phyloP scores from a whole-genome alignment of 2,329 filamentous ascomycete species.

The Boeremia exigua region DNA sequence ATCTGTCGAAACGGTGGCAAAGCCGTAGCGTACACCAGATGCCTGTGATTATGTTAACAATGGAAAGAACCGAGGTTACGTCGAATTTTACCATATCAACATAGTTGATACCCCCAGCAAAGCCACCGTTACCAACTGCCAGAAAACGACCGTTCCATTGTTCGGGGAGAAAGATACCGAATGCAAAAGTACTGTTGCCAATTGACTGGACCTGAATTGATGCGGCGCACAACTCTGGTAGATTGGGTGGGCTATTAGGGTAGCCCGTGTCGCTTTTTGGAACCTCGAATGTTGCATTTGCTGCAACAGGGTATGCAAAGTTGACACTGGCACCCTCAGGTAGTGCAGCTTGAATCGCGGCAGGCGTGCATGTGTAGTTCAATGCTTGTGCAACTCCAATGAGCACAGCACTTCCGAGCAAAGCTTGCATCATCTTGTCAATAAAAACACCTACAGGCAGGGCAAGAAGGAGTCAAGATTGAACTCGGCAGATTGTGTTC shows the following conservation, averaged over 20 bases:
- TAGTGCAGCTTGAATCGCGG: conserved; percentile 43
- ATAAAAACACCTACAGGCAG: not conserved
- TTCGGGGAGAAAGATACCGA: conserved; percentile 49
- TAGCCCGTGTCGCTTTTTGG: conserved; percentile 49
- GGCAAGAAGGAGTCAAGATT: not conserved
- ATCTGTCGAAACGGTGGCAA: conserved; percentile 54
- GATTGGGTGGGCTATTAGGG: conserved; percentile 46
- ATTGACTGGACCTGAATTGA: conserved; percentile 47
- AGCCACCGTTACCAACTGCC: conserved; percentile 55
- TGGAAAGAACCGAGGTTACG: no score
- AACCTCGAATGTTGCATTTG: conserved; percentile 49
- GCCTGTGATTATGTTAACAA: conserved; percentile 18
- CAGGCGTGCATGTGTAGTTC: conserved; percentile 44
- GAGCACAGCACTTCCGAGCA: conserved; percentile 27
- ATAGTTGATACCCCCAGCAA: conserved; percentile 57
- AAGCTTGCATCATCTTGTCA: conserved; percentile 22
- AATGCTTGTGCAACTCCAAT: conserved; percentile 27
- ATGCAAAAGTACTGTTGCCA: conserved; percentile 44
- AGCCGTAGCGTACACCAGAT: conserved; percentile 47
- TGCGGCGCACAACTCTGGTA: conserved; percentile 49
- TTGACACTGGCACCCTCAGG: conserved; percentile 46
- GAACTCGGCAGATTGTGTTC: not conserved
- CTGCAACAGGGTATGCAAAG: conserved; percentile 40
- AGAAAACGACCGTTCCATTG: conserved; percentile 48
- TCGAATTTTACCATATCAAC: conserved; percentile 53